These are phyloP conservation scores for Martiniozyma asiatica DNA, from an alignment of 1,139 yeast genomes.

Conservation along the genomic window DNA sequence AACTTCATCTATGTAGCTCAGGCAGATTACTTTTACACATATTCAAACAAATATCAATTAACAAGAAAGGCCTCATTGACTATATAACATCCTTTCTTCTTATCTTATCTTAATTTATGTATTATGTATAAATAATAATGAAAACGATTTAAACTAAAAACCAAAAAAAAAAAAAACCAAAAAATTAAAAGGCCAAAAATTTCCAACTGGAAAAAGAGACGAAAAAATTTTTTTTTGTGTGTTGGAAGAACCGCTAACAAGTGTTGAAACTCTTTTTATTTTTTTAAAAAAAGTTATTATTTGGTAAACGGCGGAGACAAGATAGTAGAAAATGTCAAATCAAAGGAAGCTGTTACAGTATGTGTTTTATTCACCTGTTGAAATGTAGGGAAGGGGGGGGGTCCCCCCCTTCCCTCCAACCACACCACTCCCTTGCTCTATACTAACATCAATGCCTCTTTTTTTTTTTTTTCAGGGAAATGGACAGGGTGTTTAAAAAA, in stretches of 20 bases:
- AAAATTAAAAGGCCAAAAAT: constrained; percentile 1
- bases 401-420: too few relatives aligned
- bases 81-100: too few relatives aligned
- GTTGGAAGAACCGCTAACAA: neutral
- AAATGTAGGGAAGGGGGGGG: too few relatives aligned
- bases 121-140: neutral
- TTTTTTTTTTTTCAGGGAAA: constrained; percentile 30
- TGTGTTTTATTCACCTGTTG: too few relatives aligned
- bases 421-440: too few relatives aligned
- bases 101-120: neutral
- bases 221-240: constrained; percentile 1
- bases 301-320: neutral
- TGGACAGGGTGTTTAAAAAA: constrained; percentile 69
- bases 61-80: too few relatives aligned
- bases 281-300: neutral
- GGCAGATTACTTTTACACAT: neutral
- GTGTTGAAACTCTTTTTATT: neutral
- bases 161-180: constrained; percentile 1
- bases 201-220: too few relatives aligned
- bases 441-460: constrained; percentile 4
- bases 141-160: neutral
- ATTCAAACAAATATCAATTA: too few relatives aligned
- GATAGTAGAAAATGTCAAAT: constrained; percentile 3
- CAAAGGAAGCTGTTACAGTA: too few relatives aligned
- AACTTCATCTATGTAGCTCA: neutral